Base-by-base conservation (phyloP, 805 yeast genomes). In the Candida argentea region DNA sequence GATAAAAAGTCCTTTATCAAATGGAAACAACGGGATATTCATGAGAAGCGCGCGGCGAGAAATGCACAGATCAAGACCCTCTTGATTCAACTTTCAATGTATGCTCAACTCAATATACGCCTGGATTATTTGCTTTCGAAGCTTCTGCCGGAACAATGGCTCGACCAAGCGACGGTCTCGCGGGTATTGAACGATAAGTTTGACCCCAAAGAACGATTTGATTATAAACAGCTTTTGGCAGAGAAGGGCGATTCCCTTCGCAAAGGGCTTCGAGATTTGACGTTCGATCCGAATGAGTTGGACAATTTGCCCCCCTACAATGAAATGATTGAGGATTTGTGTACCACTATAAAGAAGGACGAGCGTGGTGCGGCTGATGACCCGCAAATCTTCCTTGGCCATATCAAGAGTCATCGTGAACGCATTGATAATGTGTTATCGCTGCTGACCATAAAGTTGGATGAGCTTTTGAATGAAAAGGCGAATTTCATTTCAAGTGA, bases 21-120 rank as follows among this genome's bases (percentile, higher is more conserved):
- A 34, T 89, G 97, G 98, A 89, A 85, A 50, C 99, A 91, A 57
- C 80, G 94, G 46, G 95, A 87, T 42, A 91, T 91, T 39, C 98
- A 91, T 50, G 95, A 89, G 48, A 80, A 86, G 55, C 75, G 99
- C 37, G 70, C 66, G 22, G 83, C 83, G 48, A 63, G 94, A 46
- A 79, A 80, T 44, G 69, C 72, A 24, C 87, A 89, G 43, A 81
- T 86, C 48, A 73, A 70, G 36, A 74, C 81, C 18, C 64, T 87
- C 27, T 75, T 77, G 37, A 69, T 82, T 14, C 94, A 87, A 50
- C 61, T 71, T 38, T 77, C 77, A 31, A 86, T 87, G 86, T 89
- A 89, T 49, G 62, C 61, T 12, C 76, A 76, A 37, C 62, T 89
- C 40, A 76, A 85, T 46, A 61, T 57, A 35, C 65, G 96, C 26